A percentile compares a stretch with the other conserved stretches of the same genome.
phyloP scores from a whole-genome alignment of 1,284 basidiomycete species.

The Anthracocystis setariae region DNA sequence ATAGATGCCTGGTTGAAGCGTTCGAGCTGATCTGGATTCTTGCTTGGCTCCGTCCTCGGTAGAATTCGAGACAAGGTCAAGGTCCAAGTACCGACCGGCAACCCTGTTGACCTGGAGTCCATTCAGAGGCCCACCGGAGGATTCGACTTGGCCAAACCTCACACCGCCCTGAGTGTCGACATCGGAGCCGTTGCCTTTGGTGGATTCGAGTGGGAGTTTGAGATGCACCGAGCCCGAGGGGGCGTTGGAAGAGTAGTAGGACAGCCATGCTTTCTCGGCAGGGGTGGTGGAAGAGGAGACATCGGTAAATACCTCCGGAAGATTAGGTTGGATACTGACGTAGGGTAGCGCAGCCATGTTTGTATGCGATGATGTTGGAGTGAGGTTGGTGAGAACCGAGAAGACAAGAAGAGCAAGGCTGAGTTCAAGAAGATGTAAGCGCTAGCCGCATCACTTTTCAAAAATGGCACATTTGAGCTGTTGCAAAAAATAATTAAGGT shows the following conservation, averaged over 20 bases:
- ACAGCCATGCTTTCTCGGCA: constrained; percentile 77
- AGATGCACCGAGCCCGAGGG: constrained; percentile 48
- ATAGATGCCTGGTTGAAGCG: constrained; percentile 23
- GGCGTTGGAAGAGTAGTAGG: constrained; percentile 72
- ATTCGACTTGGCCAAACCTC: constrained; percentile 23
- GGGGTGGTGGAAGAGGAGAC: constrained; percentile 73
- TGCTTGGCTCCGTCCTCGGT: background rate
- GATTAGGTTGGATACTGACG: constrained; percentile 75
- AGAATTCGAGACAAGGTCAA: constrained; percentile 14
- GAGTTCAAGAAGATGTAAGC: too few relatives aligned
- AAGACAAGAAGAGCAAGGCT: background rate
- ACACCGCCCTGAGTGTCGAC: constrained; percentile 54
- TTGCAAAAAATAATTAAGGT: background rate
- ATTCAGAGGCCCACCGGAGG: constrained; percentile 19
- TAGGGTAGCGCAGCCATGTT: constrained; percentile 58
- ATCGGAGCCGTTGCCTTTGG: constrained; percentile 46
- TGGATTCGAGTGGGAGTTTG: constrained; percentile 39
- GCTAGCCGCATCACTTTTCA: too few relatives aligned
- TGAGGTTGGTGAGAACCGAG: background rate
- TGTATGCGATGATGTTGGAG: background rate
- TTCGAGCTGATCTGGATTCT: constrained; percentile 21
- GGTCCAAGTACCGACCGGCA: constrained; percentile 26
- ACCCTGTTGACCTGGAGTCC: constrained; percentile 28
- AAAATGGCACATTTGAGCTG: too few relatives aligned
- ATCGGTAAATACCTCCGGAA: constrained; percentile 74